These are phyloP conservation scores for Lipomyces orientalis DNA, from an alignment of 805 yeast genomes.

Conservation along the genomic window DNA sequence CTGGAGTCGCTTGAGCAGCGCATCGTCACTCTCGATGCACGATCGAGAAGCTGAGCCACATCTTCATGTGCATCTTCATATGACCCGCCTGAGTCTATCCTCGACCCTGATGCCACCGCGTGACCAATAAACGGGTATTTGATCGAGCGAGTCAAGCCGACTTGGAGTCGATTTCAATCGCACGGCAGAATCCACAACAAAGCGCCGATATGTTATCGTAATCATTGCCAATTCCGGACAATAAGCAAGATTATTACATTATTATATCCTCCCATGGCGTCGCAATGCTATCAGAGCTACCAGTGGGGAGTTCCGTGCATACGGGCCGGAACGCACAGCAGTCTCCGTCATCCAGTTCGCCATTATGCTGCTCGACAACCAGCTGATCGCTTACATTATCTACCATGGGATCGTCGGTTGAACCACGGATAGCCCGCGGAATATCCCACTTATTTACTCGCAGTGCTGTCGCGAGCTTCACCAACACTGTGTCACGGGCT, in stretches of 20 bases:
- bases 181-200: too few species aligned
- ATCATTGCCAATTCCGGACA: not conserved
- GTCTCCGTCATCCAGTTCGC: not conserved
- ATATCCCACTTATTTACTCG: constrained; percentile 4
- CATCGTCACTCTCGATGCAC: too few species aligned
- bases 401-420: not conserved
- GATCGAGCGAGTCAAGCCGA: too few species aligned
- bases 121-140: too few species aligned
- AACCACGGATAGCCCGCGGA: not conserved
- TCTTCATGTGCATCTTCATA: too few species aligned
- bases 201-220: too few species aligned
- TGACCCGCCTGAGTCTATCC: too few species aligned
- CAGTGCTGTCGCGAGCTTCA: not conserved
- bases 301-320: not conserved
- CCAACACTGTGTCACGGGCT: not conserved
- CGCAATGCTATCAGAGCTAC: not conserved
- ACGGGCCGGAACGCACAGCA: constrained; percentile 1
- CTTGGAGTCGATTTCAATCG: too few species aligned
- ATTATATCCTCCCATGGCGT: not conserved
- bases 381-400: constrained; percentile 3
- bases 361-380: constrained; percentile 2
- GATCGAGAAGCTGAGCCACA: too few species aligned
- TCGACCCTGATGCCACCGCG: too few species aligned
- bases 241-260: too few species aligned
- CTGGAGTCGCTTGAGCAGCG: too few species aligned